A percentile compares a stretch with the other conserved stretches of the same genome.
Evolutionary conservation across 2,329 filamentous ascomycete genomes (phyloP).

Genomic region (Pleoardoris graminearum): DNA sequence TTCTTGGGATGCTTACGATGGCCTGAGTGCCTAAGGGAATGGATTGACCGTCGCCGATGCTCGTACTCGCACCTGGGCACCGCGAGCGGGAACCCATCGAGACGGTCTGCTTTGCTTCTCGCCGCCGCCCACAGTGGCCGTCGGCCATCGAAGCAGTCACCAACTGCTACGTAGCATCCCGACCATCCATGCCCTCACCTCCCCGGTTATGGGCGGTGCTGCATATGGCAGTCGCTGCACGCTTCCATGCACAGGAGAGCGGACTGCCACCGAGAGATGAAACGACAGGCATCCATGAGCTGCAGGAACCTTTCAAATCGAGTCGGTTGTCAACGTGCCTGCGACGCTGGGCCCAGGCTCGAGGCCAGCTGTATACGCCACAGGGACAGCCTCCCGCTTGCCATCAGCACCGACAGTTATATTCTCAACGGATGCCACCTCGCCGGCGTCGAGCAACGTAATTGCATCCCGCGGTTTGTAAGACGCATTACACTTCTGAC

Average conservation of each 20-base stretch:
- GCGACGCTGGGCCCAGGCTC: constrained; percentile 20
- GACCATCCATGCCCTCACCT: constrained; percentile 16
- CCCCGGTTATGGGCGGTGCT: constrained; percentile 13
- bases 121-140: constrained; percentile 18
- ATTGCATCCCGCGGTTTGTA: constrained; percentile 39
- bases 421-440: constrained; percentile 8
- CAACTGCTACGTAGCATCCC: constrained; percentile 20
- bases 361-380: constrained; percentile 21
- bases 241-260: constrained; percentile 11
- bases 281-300: constrained; percentile 20
- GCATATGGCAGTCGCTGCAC: constrained; percentile 7
- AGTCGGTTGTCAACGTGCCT: constrained; percentile 15
- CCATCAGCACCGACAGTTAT: not conserved
- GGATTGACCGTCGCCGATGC: not conserved
- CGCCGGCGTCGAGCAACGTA: constrained; percentile 9
- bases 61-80: too few relatives aligned
- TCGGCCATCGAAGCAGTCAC: constrained; percentile 29
- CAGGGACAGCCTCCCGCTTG: constrained; percentile 9
- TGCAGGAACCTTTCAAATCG: constrained; percentile 22
- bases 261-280: constrained; percentile 18
- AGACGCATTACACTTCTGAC: constrained; percentile 21
- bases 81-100: constrained; percentile 7
- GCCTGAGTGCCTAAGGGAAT: not conserved
- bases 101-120: not conserved
- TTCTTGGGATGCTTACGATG: not conserved